Percentiles rank a stretch among this genome's conserved stretches.
Conservation (phyloP, 208 protist species). For the Strigomonas culicis region DNA sequence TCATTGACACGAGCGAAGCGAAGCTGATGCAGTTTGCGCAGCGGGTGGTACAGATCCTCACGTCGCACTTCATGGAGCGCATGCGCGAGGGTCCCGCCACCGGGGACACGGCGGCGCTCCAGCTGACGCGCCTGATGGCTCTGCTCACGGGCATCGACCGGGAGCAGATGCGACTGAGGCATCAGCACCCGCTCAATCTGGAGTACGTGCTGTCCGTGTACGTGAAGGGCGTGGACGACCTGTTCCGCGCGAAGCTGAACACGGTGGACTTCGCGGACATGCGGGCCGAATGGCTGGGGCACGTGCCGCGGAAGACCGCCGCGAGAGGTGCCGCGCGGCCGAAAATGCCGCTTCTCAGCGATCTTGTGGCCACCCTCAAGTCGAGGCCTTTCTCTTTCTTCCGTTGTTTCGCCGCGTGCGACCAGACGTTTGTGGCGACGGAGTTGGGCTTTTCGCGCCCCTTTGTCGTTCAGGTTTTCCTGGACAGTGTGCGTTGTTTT, state of each 20-base stretch:
- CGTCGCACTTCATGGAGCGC: slow-evolving; percentile 18
- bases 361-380: slow-evolving; percentile 39
- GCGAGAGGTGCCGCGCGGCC: slow-evolving; percentile 13
- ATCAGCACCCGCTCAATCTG: too few relatives aligned
- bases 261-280: slow-evolving; percentile 33
- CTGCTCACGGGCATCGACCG: background rate
- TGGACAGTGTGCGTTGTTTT: slow-evolving; percentile 29
- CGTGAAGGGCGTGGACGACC: slow-evolving; percentile 29
- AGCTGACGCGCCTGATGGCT: background rate
- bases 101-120: background rate
- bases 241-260: slow-evolving; percentile 29
- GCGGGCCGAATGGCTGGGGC: slow-evolving; percentile 36
- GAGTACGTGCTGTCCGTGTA: slow-evolving; percentile 58
- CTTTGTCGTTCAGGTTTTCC: slow-evolving; percentile 52
- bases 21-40: slow-evolving; percentile 29
- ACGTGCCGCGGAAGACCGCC: slow-evolving; percentile 16
- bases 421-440: slow-evolving; percentile 63
- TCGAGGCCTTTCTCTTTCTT: slow-evolving; percentile 42
- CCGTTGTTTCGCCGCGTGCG: slow-evolving; percentile 25
- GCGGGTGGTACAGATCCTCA: slow-evolving; percentile 27
- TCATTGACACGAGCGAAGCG: slow-evolving; percentile 30
- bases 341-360: slow-evolving; percentile 11
- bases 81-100: background rate
- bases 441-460: slow-evolving; percentile 63
- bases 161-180: background rate